Conservation (phyloP, 2,329 filamentous ascomycete genomes). For the Conoideocrella luteorostrata region DNA sequence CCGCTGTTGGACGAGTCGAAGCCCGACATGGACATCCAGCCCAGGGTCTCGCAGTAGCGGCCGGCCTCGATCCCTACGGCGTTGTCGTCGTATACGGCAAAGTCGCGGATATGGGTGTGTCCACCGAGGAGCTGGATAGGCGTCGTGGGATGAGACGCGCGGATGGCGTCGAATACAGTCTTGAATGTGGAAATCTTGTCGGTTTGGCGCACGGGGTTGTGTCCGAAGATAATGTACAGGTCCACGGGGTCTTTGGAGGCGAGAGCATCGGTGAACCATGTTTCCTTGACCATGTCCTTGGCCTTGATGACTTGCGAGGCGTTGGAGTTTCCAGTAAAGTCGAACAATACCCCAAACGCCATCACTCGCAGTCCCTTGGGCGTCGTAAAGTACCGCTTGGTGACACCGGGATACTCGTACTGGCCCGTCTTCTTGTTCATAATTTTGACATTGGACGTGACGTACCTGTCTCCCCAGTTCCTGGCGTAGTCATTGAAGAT, state of each 20-base stretch:
- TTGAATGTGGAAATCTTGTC: constrained; percentile 36
- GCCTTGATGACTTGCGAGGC: constrained; percentile 54
- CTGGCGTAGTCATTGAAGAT: constrained; percentile 53
- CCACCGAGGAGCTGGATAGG: constrained; percentile 62
- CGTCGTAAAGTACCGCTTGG: constrained; percentile 38
- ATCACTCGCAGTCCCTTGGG: constrained; percentile 35
- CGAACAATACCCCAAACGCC: constrained; percentile 38
- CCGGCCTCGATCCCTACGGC: constrained; percentile 57
- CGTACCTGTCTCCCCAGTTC: constrained; percentile 42
- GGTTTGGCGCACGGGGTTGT: constrained; percentile 49
- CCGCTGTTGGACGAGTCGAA: constrained; percentile 42
- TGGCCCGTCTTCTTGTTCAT: constrained; percentile 29
- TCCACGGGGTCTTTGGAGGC: constrained; percentile 50
- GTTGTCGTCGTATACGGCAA: constrained; percentile 55
- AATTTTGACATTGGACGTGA: constrained; percentile 41
- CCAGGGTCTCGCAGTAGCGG: constrained; percentile 62
- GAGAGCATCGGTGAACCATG: constrained; percentile 55
- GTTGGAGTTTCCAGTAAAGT: constrained; percentile 53
- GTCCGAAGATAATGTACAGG: constrained; percentile 56
- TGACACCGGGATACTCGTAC: constrained; percentile 36
- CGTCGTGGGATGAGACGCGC: constrained; percentile 45
- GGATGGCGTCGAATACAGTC: constrained; percentile 50
- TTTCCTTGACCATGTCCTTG: constrained; percentile 41
- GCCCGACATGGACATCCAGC: constrained; percentile 59
- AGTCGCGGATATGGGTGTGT: constrained; percentile 59